These are phyloP conservation scores for Cyberlindnera euphorbiiphila DNA, from an alignment of 805 yeast genomes.

Conservation along the genomic window DNA sequence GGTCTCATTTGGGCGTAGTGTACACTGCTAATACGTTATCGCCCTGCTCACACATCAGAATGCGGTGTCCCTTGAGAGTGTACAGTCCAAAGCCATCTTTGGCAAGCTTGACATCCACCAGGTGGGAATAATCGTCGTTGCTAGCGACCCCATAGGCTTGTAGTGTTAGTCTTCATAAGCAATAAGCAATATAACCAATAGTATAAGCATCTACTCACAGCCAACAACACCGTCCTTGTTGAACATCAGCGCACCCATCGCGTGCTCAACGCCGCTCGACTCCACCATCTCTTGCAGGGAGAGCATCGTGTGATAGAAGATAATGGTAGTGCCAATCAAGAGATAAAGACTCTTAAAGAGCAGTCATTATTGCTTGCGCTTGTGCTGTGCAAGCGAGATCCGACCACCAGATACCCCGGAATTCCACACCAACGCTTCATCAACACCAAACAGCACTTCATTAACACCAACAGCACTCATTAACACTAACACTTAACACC, in stretches of 20 bases:
- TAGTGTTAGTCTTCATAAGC: neutral
- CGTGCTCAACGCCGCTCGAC: conserved; percentile 13
- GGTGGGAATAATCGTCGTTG: conserved; percentile 10
- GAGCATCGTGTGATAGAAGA: conserved; percentile 3
- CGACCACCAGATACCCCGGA: neutral
- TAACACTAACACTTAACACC: neutral
- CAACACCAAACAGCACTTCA: neutral
- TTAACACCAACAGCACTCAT: neutral
- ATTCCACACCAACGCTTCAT: neutral
- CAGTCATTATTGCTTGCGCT: too few species aligned
- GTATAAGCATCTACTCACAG: too few species aligned
- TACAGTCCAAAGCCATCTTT: conserved; percentile 20
- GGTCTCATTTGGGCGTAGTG: conserved; percentile 7
- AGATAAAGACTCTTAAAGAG: too few species aligned
- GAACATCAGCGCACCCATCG: conserved; percentile 16
- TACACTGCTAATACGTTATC: conserved; percentile 17
- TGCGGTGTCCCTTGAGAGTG: conserved; percentile 11
- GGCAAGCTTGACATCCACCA: conserved; percentile 15
- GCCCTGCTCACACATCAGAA: conserved; percentile 10
- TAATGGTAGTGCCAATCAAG: too few species aligned
- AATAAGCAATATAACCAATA: too few species aligned
- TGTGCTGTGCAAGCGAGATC: neutral
- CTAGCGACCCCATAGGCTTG: conserved; percentile 16
- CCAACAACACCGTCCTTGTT: conserved; percentile 20
- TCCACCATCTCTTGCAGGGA: conserved; percentile 9